Evolutionary conservation across 1,284 basidiomycete genomes (phyloP).

Genomic region (Macrocystidia cucumis): DNA sequence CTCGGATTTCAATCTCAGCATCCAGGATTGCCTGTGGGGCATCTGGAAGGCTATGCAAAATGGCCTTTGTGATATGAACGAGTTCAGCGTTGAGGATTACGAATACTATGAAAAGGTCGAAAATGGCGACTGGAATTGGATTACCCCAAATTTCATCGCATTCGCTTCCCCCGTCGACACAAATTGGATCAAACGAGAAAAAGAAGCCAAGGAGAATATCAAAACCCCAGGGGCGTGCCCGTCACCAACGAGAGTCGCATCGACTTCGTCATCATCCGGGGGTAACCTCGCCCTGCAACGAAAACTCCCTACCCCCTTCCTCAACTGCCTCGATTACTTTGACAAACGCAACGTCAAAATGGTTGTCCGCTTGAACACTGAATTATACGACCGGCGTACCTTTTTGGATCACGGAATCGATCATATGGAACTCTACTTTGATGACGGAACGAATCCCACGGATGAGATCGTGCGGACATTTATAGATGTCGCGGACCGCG

Average conservation of each 20-base stretch:
- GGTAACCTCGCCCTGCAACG: constrained; percentile 59
- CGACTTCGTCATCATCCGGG: constrained; percentile 25
- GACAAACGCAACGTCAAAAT: constrained; percentile 81
- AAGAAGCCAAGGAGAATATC: constrained; percentile 42
- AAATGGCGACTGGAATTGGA: constrained; percentile 98
- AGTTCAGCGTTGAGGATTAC: constrained; percentile 87
- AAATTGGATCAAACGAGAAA: constrained; percentile 65
- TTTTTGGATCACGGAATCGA: constrained; percentile 87
- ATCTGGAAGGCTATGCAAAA: constrained; percentile 91
- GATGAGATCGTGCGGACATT: constrained; percentile 92
- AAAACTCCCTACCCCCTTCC: constrained; percentile 71
- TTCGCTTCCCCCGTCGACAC: constrained; percentile 92
- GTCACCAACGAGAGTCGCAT: constrained; percentile 14
- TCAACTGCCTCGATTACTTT: constrained; percentile 91
- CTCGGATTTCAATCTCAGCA: constrained; percentile 88
- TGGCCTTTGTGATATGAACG: constrained; percentile 85
- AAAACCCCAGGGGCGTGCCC: constrained; percentile 12
- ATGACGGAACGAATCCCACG: constrained; percentile 96
- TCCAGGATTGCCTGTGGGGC: constrained; percentile 94
- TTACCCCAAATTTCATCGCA: constrained; percentile 89
- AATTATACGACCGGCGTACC: constrained; percentile 83
- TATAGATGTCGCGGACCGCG: constrained; percentile 76
- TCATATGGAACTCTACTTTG: constrained; percentile 92
- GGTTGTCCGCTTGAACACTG: constrained; percentile 93
- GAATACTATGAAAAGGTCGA: constrained; percentile 93